A percentile compares a stretch with the other conserved stretches of the same genome.
These are phyloP conservation scores for Lentinula aciculospora DNA, from an alignment of 768 basidiomycete genomes.

Conservation along the genomic window DNA sequence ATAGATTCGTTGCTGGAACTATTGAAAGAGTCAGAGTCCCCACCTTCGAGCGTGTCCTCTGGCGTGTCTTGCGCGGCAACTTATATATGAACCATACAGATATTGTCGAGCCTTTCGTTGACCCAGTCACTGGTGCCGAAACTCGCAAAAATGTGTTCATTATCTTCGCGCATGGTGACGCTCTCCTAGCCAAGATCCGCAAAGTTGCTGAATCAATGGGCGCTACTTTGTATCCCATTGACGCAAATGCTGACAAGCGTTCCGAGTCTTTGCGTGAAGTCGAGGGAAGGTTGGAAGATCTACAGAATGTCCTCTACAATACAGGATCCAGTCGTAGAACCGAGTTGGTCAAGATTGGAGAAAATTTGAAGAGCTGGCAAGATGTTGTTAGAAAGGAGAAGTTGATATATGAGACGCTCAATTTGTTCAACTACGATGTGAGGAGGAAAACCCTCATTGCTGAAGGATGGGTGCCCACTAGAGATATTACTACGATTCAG, in stretches of 20 bases:
- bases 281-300: conserved; percentile 81
- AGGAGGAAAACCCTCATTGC: conserved; percentile 92
- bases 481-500: conserved; percentile 86
- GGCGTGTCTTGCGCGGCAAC: conserved; percentile 97
- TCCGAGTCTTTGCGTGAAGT: conserved; percentile 88
- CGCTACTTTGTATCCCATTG: conserved; percentile 93
- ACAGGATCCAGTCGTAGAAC: conserved; percentile 78
- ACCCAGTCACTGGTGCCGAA: conserved; percentile 76
- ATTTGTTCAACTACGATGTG: conserved; percentile 92
- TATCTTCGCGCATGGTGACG: conserved; percentile 96
- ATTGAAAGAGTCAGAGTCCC: conserved; percentile 89
- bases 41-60: conserved; percentile 95
- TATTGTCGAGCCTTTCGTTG: conserved; percentile 88
- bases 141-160: conserved; percentile 98
- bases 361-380: conserved; percentile 84
- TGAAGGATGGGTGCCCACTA: conserved; percentile 95
- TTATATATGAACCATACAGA: conserved; percentile 99
- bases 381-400: conserved; percentile 95
- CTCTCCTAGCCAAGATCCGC: conserved; percentile 91
- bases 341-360: conserved; percentile 81
- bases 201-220: conserved; percentile 99
- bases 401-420: conserved; percentile 91
- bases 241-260: conserved; percentile 90
- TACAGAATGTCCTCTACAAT: conserved; percentile 84
- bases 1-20: conserved; percentile 91